Evolutionary conservation across 306 rosid species (phyloP).

Genomic region (Albizia julibrissin): DNA sequence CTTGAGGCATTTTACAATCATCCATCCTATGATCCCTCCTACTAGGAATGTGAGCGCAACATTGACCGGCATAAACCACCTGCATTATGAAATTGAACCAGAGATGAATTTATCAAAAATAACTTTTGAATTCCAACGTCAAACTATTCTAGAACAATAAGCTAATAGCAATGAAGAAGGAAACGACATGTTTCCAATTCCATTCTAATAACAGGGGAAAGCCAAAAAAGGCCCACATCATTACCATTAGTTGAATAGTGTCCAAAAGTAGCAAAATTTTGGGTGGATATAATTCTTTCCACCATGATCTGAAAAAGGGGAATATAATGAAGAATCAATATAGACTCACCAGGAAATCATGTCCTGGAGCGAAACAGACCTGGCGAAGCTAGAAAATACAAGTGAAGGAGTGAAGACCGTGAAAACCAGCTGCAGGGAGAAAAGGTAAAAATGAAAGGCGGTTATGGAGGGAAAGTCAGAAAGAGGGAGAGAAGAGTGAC

Average conservation of each 20-base stretch:
- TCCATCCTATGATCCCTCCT: conserved; percentile 86
- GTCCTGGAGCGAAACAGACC: conserved; percentile 73
- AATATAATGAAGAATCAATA: not conserved
- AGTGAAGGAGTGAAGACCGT: conserved; percentile 81
- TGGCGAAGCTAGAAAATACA: conserved; percentile 70
- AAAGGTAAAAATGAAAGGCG: not conserved
- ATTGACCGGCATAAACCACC: conserved; percentile 98
- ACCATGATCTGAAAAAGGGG: not conserved
- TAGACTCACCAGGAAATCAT: conserved; percentile 71
- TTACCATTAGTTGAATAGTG: not conserved
- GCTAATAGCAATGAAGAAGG: not conserved
- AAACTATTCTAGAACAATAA: not conserved
- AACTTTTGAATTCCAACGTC: not conserved
- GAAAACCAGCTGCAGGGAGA: conserved; percentile 74
- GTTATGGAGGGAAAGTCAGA: not conserved
- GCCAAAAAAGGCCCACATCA: too few species aligned
- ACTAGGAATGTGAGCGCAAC: conserved; percentile 71
- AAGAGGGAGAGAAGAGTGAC: conserved; percentile 17
- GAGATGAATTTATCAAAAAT: not conserved
- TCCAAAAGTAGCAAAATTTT: not conserved
- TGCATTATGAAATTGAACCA: conserved; percentile 16
- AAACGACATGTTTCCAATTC: not conserved
- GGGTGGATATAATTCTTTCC: not conserved
- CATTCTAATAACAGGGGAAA: not conserved
- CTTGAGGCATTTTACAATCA: conserved; percentile 63